These are phyloP conservation scores for Colletotrichum spaethianum DNA, from an alignment of 2,329 filamentous ascomycete genomes.

Conservation along the genomic window DNA sequence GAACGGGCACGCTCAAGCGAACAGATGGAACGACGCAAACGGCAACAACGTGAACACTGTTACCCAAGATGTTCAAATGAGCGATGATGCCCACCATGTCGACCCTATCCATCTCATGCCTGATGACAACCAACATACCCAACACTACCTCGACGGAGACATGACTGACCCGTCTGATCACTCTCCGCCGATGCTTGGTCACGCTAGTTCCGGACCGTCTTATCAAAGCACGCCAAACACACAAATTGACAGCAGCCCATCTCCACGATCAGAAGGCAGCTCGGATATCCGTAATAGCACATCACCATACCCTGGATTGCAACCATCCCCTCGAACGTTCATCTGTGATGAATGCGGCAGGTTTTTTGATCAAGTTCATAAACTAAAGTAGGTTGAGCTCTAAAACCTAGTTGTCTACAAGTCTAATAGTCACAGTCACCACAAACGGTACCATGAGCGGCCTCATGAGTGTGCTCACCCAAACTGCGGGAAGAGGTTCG, in stretches of 20 bases:
- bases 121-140: constrained; percentile 31
- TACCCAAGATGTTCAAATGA: constrained; percentile 23
- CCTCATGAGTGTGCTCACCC: constrained; percentile 70
- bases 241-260: constrained; percentile 57
- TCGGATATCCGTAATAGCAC: constrained; percentile 55
- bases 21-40: background rate
- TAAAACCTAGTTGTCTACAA: constrained; percentile 4
- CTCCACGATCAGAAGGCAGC: constrained; percentile 55
- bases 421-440: constrained; percentile 60
- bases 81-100: constrained; percentile 1
- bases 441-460: constrained; percentile 73
- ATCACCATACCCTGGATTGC: constrained; percentile 48
- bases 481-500: constrained; percentile 69
- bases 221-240: constrained; percentile 64
- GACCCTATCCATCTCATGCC: constrained; percentile 36
- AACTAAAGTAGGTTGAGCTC: constrained; percentile 66
- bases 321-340: constrained; percentile 48
- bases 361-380: constrained; percentile 71
- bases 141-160: constrained; percentile 41
- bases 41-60: background rate
- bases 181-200: constrained; percentile 58
- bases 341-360: constrained; percentile 60
- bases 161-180: constrained; percentile 55
- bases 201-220: constrained; percentile 57
- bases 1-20: constrained; percentile 7